Evolutionary conservation across 768 basidiomycete species (phyloP).

Genomic region (Pseudohyphozyma bogoriensis): DNA sequence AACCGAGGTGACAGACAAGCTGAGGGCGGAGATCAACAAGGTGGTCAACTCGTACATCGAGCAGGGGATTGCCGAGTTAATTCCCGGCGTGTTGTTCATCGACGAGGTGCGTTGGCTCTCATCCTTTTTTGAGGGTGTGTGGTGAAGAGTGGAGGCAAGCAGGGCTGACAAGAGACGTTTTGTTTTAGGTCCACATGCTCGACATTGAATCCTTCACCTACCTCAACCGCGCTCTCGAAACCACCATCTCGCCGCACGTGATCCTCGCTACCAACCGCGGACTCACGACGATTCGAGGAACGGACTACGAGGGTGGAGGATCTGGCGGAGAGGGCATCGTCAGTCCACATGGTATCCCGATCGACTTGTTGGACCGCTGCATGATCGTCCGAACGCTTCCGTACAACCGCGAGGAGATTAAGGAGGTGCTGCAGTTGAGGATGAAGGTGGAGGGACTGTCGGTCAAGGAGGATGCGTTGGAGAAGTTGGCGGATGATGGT

Average conservation of each 20-base stretch:
- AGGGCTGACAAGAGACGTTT: slow-evolving; percentile 36
- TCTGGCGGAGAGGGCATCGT: slow-evolving; percentile 54
- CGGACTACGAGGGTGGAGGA: slow-evolving; percentile 44
- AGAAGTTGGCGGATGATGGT: slow-evolving; percentile 60
- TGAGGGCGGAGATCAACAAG: slow-evolving; percentile 90
- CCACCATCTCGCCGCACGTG: slow-evolving; percentile 93
- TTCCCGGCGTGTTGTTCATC: slow-evolving; percentile 96
- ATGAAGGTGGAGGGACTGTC: slow-evolving; percentile 53
- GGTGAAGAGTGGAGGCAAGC: neutral
- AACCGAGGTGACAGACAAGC: slow-evolving; percentile 94
- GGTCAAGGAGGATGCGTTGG: slow-evolving; percentile 53
- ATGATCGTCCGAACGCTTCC: slow-evolving; percentile 89
- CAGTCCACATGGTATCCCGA: slow-evolving; percentile 84
- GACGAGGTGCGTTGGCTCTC: slow-evolving; percentile 63
- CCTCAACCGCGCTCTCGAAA: slow-evolving; percentile 89
- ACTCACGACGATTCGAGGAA: slow-evolving; percentile 81
- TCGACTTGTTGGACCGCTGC: slow-evolving; percentile 86
- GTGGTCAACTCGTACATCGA: slow-evolving; percentile 96
- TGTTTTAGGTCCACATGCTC: slow-evolving; percentile 99
- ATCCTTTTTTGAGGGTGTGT: neutral
- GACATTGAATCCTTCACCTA: slow-evolving; percentile 99
- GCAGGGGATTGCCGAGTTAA: slow-evolving; percentile 93
- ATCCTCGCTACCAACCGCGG: slow-evolving; percentile 95
- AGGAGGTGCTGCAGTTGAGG: slow-evolving; percentile 72
- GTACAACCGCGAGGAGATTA: slow-evolving; percentile 73